These are phyloP conservation scores for Pleoardoris graminearum DNA, from an alignment of 2,329 filamentous ascomycete genomes.

Conservation along the genomic window DNA sequence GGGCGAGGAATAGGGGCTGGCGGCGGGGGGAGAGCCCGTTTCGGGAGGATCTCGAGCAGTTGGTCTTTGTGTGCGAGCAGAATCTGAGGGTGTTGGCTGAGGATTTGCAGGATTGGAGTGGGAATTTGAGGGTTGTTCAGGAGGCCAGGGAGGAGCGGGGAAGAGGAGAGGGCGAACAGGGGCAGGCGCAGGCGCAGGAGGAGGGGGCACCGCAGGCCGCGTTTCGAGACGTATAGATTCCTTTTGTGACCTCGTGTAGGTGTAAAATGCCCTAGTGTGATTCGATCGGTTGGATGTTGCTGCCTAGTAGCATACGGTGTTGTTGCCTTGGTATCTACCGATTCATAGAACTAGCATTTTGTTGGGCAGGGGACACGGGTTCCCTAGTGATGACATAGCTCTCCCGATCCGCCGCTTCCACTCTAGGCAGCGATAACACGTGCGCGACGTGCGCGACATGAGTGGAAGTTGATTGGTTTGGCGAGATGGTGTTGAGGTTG, in stretches of 20 bases:
- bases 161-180: not conserved
- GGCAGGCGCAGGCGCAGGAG: no score
- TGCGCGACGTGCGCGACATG: no score
- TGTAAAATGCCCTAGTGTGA: no score
- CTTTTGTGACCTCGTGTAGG: no score
- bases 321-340: not conserved
- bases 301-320: not conserved
- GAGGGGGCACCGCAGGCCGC: not conserved
- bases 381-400: no score
- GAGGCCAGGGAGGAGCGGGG: not conserved
- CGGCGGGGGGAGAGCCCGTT: not conserved
- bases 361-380: no score
- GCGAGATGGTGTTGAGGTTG: no score
- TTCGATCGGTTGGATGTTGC: no score
- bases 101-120: conserved; percentile 24
- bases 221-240: not conserved
- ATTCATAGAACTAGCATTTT: no score
- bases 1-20: not conserved
- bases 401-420: no score
- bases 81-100: conserved; percentile 22
- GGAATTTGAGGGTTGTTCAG: conserved; percentile 13
- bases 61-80: conserved; percentile 13
- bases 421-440: no score
- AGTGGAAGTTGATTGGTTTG: no score
- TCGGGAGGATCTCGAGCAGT: not conserved